Evolutionary conservation across 2,329 filamentous ascomycete species (phyloP), one percentile per base, ranked within the genome.

Genomic region (Trichocomaceae sp.): DNA sequence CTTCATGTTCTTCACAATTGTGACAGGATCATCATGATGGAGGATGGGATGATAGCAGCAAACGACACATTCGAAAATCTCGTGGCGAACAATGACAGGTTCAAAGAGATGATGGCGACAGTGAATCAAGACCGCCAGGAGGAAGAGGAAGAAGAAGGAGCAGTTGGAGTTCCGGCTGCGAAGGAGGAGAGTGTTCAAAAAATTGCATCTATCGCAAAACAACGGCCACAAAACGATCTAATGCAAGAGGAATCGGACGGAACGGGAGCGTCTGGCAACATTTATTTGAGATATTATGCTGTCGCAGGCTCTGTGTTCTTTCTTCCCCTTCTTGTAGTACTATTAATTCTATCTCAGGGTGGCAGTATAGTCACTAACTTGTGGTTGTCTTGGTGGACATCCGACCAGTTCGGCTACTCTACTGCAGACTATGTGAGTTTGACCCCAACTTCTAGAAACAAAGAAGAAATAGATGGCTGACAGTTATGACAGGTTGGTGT

Each of bases 361-460:
- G 80, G 50, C 20, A 95, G 95, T 66, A 92, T 95, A 61, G 78
- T 82, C 55, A 95, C 90, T 12, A 90, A 86, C 64, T 72, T 96
- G 50, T 96, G 90, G 90, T 80, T 95, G 1, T 90, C 88, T 1
- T 95, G 83, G 75, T 95, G 90, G 90, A 91, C 88, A 1, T 86
- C 86, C 1, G 72, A 88, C 68, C 83, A 85, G 64, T 95, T 85
- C 60, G 45, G 51, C 4, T 75, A 78, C 23, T 31, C 35, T n/a
- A 59, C 52, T 17, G 57, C 56, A 22, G 58, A 0, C 80, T 77
- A 42, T 86, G 84, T 5, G 70, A 77, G 19, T 93, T 15, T 39
- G 23, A 33, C 5, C 15, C 15, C 17, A 41, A 12, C 8, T 42
- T 42, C 39, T 42, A 22, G 4, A 17, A 29, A 39, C 5, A 3